Base-by-base conservation (phyloP, 352 stramenopile species). In the Phytophthora kernoviae region DNA sequence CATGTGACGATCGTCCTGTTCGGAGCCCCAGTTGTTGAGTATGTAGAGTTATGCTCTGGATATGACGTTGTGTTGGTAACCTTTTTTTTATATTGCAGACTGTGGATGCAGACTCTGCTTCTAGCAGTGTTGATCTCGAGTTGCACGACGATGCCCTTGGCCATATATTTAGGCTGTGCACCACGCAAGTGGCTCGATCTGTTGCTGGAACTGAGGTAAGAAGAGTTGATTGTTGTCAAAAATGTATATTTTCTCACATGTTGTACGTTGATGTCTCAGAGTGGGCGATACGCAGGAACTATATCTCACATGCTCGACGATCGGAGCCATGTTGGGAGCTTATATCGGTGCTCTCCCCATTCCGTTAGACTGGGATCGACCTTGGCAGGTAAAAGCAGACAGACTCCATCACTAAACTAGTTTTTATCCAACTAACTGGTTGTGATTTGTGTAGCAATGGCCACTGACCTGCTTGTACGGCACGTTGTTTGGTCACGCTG, bases 281-380 rank as follows among this genome's bases (percentile, higher is more conserved):
- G 59, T 71, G 17, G 74, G 62, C 27, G 70, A 68, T 48, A 37
- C 50, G 0, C 58, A 79, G 10, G 83, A 94, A 22, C 34, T 78
- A 18, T 78, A 79, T 30, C 42, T 91, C 20, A 66, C 82, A 18
- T 79, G 69, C 39, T 80, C 84, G 11, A 70, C 64, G 4, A 74
- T 93, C 27, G 84, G 84, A 24, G 73, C 80, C 11, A 71, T 75
- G 14, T 40, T 94, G 4, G 87, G 87, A 39, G 73, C 77, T 0
- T 96, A 93, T 49, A 15, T 91, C 20, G 87, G 87, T 20, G 84
- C 85, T 20, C 48, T 96, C 9, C 81, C 87, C 37, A 91, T 96
- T 62, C 87, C 87, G 2, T 56, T 96, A 6, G 87, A 96, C 49
- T 96, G 87, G 87, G 87, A 96, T 73, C 85, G 85, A 26, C 87